Base-by-base conservation (phyloP, 176 grass and related monocot genomes). In the Eleusine coracana region DNA sequence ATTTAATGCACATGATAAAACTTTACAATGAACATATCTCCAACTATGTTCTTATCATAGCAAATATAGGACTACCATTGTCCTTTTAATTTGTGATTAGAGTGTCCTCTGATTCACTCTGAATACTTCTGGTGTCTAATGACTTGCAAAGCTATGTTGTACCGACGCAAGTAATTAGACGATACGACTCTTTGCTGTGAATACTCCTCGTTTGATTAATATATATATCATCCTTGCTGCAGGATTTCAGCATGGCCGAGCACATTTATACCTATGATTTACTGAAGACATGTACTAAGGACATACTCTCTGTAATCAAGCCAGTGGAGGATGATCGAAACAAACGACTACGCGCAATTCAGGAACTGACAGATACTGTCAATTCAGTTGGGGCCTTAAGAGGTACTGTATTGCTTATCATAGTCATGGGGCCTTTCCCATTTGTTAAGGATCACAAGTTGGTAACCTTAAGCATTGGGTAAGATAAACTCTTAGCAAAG, bases 261-360 rank as follows among this genome's bases (percentile, higher is more conserved):
- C 8, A 4, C 46, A 21, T 34, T 8, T 12, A 49, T 28, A 23
- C 16, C 41, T 79, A 86, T 50, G 69, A 73, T 44, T 36, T 92
- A 54, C 75, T 88, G 41, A 70, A 83, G 20, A 36, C 23, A 56
- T 92, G 87, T 56, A 77, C 89, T 59, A 72, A 78, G 73, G 87
- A 88, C 64, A 91, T 97, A 61, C 89, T 97, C 44, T 84, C 82
- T 68, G 42, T 71, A 65, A 90, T 97, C 51, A 94, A 94, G 82
- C 94, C 89, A 8, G 83, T 17, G 59, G 75, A 91, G 67, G 59
- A 69, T 86, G 94, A 93, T 80, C 42, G 5, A 78, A 66, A 29
- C 9, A 78, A 54, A 78, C 78, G 94, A 9, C 27, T 88, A 73
- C 61, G 13, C 41, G 70, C 85, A 45, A 92, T 97, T 78, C 21